Percentiles rank a stretch among this genome's conserved stretches.
Evolutionary conservation across 176 grass and related monocot species (phyloP).

Genomic region (maize (Zea mays)): Zm-B73-REFERENCE-NAM-5.0 NC_050105.1:12532501-12533000

Average conservation of each 20-base stretch:
- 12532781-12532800: not conserved
- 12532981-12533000: too few species aligned
- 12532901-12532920: not conserved
- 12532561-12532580: slow-evolving; percentile 56
- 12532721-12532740: slow-evolving; percentile 11
- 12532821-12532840: not conserved
- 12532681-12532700: slow-evolving; percentile 26
- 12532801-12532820: not conserved
- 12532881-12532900: not conserved
- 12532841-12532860: not conserved
- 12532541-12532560: slow-evolving; percentile 60
- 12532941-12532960: too few species aligned
- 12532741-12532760: not conserved
- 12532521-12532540: slow-evolving; percentile 75
- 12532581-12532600: slow-evolving; percentile 58
- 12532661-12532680: slow-evolving; percentile 40
- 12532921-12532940: too few species aligned
- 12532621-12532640: slow-evolving; percentile 33
- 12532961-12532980: too few species aligned
- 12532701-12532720: slow-evolving; percentile 30
- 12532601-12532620: slow-evolving; percentile 18
- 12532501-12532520: slow-evolving; percentile 69
- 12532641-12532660: slow-evolving; percentile 24
- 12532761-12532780: not conserved
- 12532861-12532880: not conserved